Conservation (phyloP, 2,329 filamentous ascomycete genomes). For the Penicillium sp. region DNA sequence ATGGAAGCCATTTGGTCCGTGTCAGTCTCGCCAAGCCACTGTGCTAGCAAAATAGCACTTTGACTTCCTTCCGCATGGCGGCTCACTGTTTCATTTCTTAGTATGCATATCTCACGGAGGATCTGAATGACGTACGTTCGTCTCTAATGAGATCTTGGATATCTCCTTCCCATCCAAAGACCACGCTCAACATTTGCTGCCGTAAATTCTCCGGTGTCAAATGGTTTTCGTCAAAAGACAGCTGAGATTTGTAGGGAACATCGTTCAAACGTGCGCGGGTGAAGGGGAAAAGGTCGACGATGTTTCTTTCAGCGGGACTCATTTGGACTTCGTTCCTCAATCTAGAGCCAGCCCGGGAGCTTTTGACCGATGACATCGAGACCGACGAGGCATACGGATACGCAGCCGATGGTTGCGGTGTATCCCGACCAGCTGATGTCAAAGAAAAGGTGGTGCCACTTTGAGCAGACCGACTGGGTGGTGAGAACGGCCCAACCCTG, state of each 20-base stretch:
- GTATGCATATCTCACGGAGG: slow-evolving; percentile 3
- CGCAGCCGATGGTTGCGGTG: slow-evolving; percentile 41
- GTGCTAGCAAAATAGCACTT: slow-evolving; percentile 73
- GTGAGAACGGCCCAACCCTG: slow-evolving; percentile 35
- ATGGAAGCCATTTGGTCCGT: slow-evolving; percentile 74
- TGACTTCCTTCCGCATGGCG: slow-evolving; percentile 68
- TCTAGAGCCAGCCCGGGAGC: slow-evolving; percentile 53
- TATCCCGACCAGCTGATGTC: slow-evolving; percentile 32
- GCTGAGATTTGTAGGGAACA: slow-evolving; percentile 69
- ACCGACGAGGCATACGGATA: slow-evolving; percentile 39
- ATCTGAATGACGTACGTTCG: slow-evolving; percentile 53
- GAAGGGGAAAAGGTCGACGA: slow-evolving; percentile 78
- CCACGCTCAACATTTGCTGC: slow-evolving; percentile 82
- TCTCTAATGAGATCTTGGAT: slow-evolving; percentile 75
- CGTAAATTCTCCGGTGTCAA: slow-evolving; percentile 72
- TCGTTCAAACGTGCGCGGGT: slow-evolving; percentile 75
- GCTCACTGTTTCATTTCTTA: slow-evolving; percentile 45
- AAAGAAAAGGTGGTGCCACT: slow-evolving; percentile 45
- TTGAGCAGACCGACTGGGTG: slow-evolving; percentile 39
- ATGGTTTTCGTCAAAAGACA: slow-evolving; percentile 51
- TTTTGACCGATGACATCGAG: slow-evolving; percentile 46
- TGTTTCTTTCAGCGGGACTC: slow-evolving; percentile 67
- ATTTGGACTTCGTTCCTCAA: slow-evolving; percentile 73
- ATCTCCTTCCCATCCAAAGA: slow-evolving; percentile 92
- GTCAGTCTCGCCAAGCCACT: slow-evolving; percentile 86